These are phyloP conservation scores for Aureobasidium sp. DNA, from an alignment of 2,329 filamentous ascomycete genomes.

Conservation along the genomic window DNA sequence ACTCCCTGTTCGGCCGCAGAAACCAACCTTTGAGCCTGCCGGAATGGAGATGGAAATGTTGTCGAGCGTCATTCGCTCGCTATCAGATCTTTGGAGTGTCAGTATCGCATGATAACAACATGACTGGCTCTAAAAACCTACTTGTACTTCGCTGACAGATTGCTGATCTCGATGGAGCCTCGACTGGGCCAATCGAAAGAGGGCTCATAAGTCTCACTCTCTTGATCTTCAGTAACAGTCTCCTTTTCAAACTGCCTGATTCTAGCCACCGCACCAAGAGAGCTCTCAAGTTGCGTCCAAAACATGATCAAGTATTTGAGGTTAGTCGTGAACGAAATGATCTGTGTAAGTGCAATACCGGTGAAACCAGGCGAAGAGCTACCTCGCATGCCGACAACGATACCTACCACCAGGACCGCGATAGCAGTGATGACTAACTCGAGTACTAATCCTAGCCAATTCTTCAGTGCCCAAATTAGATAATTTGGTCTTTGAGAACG, in stretches of 20 bases:
- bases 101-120: constrained; percentile 9
- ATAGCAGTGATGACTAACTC: constrained; percentile 30
- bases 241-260: constrained; percentile 38
- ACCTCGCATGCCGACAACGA: constrained; percentile 27
- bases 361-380: constrained; percentile 41
- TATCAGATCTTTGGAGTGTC: background rate
- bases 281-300: constrained; percentile 49
- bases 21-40: constrained; percentile 39
- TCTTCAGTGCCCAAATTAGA: constrained; percentile 35
- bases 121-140: background rate
- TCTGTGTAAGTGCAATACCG: constrained; percentile 43
- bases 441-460: constrained; percentile 35
- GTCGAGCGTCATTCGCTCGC: constrained; percentile 25
- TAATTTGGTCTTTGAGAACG: constrained; percentile 37
- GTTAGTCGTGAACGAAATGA: constrained; percentile 44
- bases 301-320: constrained; percentile 40
- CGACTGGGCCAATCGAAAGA: constrained; percentile 69
- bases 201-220: constrained; percentile 32
- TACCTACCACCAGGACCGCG: constrained; percentile 25
- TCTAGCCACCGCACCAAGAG: constrained; percentile 46
- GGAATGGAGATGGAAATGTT: constrained; percentile 38
- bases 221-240: background rate
- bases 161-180: constrained; percentile 61
- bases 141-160: constrained; percentile 39
- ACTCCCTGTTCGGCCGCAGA: constrained; percentile 48